Base-by-base conservation (phyloP, 2,329 filamentous ascomycete genomes). In the Alternaria tenuissima region DNA sequence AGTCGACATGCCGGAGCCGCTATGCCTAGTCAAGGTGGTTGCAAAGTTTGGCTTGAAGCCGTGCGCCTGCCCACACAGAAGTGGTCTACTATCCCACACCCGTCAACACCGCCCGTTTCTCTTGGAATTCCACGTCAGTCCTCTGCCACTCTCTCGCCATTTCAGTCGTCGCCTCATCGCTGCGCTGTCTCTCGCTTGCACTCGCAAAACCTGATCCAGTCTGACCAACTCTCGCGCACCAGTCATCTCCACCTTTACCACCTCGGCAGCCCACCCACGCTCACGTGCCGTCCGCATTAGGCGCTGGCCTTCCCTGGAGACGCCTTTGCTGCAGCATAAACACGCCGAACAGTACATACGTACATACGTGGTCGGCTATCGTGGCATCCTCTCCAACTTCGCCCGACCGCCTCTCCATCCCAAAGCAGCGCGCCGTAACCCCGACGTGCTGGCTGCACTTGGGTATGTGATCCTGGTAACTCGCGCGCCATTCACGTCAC, bases 341-440 rank as follows among this genome's bases (percentile, higher is more conserved):
- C 70, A 69, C 57, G 66, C 63, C 65, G 67, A 69, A 63, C 46
- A 42, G 51, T 66, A 74, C 73, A 65, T 75, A 76, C 73, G 42
- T 65, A 74, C 73, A 64, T 76, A 78, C 76, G 77, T 78, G 76
- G 75, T 74, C 75, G 65, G 67, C 65, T 72, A 38, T 79, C 76
- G 77, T 79, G 76, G 73, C 76, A 78, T 75, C 62, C 70, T 67
- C 61, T 65, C 70, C 74, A 70, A 73, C 72, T 69, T 55, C 64
- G 63, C 57, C 68, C 74, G 66, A 66, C 66, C 72, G 71, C 71
- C 73, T 70, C 70, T 71, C 66, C 62, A 3, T 52, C 59, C 72
- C 63, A 60, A 63, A 68, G 36, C 52, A 65, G 62, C 63, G 52
- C 59, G 52, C 55, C 57, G 63, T 55, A 57, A 67, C 64, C 64